These are phyloP conservation scores for Backusella mclennaniae DNA, from an alignment of 192 early-diverging fungal genomes.

Conservation along the genomic window DNA sequence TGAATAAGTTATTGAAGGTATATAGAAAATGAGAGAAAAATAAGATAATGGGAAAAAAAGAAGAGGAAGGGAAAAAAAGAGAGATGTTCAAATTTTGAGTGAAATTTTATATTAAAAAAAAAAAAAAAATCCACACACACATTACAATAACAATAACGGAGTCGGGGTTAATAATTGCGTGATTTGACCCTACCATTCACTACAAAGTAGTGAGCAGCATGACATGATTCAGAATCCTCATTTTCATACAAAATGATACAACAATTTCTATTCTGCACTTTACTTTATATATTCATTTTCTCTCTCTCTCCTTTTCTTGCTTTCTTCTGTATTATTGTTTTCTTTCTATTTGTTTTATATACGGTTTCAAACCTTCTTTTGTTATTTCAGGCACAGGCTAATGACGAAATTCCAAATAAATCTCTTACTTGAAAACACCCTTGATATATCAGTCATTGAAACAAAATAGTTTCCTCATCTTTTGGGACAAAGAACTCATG, in stretches of 20 bases:
- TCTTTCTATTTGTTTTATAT: not conserved
- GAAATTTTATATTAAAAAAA: not conserved
- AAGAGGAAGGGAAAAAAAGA: not conserved
- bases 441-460: not conserved
- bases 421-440: not conserved
- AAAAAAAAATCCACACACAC: not conserved
- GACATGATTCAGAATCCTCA: not conserved
- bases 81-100: not conserved
- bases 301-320: not conserved
- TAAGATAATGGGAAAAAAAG: not conserved
- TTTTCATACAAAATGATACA: not conserved
- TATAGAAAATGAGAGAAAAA: not conserved
- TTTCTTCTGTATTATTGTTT: not conserved
- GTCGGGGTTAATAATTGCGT: not conserved
- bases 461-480: too few relatives aligned
- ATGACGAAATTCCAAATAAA: not conserved
- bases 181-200: not conserved
- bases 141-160: not conserved
- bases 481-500: not conserved
- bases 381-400: not conserved
- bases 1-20: not conserved
- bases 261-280: not conserved
- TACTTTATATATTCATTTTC: not conserved
- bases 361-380: not conserved
- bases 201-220: not conserved